These are phyloP conservation scores for Barbarea vulgaris DNA, from an alignment of 345 rosid genomes.

Conservation along the genomic window DNA sequence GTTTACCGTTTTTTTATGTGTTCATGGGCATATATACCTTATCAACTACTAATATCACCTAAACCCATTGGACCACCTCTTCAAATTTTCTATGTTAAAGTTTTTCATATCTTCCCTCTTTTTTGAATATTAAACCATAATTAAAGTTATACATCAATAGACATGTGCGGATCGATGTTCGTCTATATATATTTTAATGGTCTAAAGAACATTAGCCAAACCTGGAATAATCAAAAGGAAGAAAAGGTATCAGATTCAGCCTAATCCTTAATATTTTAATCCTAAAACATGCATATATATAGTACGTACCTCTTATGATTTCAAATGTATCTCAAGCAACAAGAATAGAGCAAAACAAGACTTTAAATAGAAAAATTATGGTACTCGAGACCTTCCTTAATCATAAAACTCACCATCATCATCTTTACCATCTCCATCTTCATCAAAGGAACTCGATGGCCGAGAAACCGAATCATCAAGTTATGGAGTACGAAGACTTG, in stretches of 20 bases:
- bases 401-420: not conserved
- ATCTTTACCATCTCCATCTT: not conserved
- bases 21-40: not conserved
- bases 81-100: not conserved
- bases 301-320: not conserved
- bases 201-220: constrained; percentile 12
- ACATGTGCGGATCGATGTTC: constrained; percentile 3
- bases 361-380: not conserved
- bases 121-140: not conserved
- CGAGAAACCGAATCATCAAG: constrained; percentile 20
- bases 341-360: constrained; percentile 1
- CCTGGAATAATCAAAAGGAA: constrained; percentile 4
- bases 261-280: not conserved
- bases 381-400: not conserved
- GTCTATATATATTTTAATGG: not conserved
- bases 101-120: not conserved
- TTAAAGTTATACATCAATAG: constrained; percentile 7
- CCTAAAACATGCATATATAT: constrained; percentile 13
- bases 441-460: constrained; percentile 1
- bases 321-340: constrained; percentile 11
- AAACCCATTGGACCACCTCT: constrained; percentile 8
- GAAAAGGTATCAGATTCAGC: constrained; percentile 34
- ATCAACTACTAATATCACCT: not conserved
- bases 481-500: constrained; percentile 22
- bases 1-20: not conserved